phyloP scores from a whole-genome alignment of 2,329 filamentous ascomycete species.

The Arthrobotrys conoides region DNA sequence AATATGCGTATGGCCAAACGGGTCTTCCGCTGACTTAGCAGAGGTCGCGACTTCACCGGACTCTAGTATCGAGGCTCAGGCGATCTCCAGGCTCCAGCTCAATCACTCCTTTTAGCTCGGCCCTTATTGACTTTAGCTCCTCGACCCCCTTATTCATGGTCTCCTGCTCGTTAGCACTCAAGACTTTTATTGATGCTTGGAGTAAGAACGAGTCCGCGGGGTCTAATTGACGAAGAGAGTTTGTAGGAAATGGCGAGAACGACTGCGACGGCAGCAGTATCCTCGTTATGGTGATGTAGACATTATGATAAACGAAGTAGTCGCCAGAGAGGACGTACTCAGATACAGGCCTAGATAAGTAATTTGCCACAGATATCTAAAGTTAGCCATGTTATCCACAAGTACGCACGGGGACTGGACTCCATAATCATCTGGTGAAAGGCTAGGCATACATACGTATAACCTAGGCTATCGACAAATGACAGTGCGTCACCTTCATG shows the following conservation, averaged over 20 bases:
- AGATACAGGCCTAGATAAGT: constrained; percentile 55
- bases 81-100: constrained; percentile 63
- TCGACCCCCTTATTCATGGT: constrained; percentile 62
- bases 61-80: constrained; percentile 63
- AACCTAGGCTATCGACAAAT: constrained; percentile 63
- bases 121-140: constrained; percentile 62
- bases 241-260: constrained; percentile 60
- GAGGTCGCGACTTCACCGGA: constrained; percentile 49
- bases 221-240: constrained; percentile 58
- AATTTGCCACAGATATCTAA: background rate
- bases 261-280: constrained; percentile 23
- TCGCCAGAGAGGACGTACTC: constrained; percentile 50
- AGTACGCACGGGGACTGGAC: background rate
- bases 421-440: constrained; percentile 14
- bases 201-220: constrained; percentile 62
- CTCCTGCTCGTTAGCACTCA: constrained; percentile 63
- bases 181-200: constrained; percentile 62
- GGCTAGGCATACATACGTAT: constrained; percentile 55
- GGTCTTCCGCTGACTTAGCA: background rate
- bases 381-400: constrained; percentile 4
- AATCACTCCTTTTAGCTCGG: constrained; percentile 62
- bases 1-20: background rate
- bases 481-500: constrained; percentile 62
- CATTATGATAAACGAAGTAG: constrained; percentile 45
- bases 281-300: constrained; percentile 47